These are phyloP conservation scores for Linnemannia elongata DNA, from an alignment of 192 early-diverging fungal genomes.

Conservation along the genomic window DNA sequence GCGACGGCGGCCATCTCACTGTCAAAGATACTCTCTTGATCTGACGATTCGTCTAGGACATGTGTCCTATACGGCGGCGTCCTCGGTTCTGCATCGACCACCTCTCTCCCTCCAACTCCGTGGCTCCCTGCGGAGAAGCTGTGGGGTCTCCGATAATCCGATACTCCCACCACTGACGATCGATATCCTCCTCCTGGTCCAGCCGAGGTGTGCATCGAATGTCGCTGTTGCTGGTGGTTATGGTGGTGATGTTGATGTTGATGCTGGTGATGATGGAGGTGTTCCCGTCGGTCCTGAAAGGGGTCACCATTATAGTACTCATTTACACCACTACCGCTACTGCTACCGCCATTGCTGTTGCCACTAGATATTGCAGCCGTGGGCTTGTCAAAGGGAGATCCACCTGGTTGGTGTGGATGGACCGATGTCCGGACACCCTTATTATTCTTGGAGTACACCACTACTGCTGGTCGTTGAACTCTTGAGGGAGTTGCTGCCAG, in stretches of 20 bases:
- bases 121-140: neutral
- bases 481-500: neutral
- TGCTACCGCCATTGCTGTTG: neutral
- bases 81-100: neutral
- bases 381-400: neutral
- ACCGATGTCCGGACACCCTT: neutral
- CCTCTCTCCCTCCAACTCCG: neutral
- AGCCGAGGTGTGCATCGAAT: neutral
- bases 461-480: neutral
- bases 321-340: neutral
- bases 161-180: neutral
- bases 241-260: neutral
- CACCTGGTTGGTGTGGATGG: neutral
- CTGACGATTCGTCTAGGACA: constrained; percentile 8
- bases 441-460: neutral
- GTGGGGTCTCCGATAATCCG: constrained; percentile 28
- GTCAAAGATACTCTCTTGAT: neutral
- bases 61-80: neutral
- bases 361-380: neutral
- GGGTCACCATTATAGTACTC: neutral
- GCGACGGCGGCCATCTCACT: neutral
- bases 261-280: neutral
- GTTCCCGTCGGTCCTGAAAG: neutral
- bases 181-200: neutral
- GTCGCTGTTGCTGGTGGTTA: neutral